Evolutionary conservation across 331 rosid genomes (phyloP), one percentile per base, ranked within the genome.

Genomic region (Erythrophleum ivorense): DNA sequence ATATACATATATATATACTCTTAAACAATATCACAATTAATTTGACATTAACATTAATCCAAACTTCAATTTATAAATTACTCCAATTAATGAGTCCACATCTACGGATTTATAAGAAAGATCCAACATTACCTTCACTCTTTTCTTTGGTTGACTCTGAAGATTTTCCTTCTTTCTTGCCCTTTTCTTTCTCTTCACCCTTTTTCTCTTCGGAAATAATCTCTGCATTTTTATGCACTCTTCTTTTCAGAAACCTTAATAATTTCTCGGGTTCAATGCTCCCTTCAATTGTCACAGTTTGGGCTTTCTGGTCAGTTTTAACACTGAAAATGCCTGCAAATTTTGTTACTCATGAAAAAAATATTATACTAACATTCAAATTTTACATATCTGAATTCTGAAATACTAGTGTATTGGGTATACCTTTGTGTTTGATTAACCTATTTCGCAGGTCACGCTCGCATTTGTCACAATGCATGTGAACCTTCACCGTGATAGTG

Each of bases 381-480:
- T 4, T 62, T 31, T 12, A 31, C 2, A 31, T 13, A 11, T 31
- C 11, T 24, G 15, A 29, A 24, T 24, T 60, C 29, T 60, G 38
- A 5, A 60, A 60, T 60, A 8, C 38, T 31, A 62, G 7, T 8
- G 4, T 62, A 29, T 62, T 11, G 68, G 72, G 6, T 7, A 57
- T 58, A 89, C 95, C 98, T 88, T 79, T 92, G 85, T 87, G 90
- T 88, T 36, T 86, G 18, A 95, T 41, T 81, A 95, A 77, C 82
- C 34, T 91, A 14, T 31, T 81, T 77, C 76, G 83, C 67, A 95
- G 88, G 85, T 95, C 98, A 75, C 86, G 83, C 86, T 89, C 97
- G 70, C 98, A 94, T 87, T 94, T 85, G 69, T 78, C 75, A 75
- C 97, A 94, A 70, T 94, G 98, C 94, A 94, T 86, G 86, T 88